Base-by-base conservation (phyloP, 805 yeast genomes). In the Sungouiella blattae region DNA sequence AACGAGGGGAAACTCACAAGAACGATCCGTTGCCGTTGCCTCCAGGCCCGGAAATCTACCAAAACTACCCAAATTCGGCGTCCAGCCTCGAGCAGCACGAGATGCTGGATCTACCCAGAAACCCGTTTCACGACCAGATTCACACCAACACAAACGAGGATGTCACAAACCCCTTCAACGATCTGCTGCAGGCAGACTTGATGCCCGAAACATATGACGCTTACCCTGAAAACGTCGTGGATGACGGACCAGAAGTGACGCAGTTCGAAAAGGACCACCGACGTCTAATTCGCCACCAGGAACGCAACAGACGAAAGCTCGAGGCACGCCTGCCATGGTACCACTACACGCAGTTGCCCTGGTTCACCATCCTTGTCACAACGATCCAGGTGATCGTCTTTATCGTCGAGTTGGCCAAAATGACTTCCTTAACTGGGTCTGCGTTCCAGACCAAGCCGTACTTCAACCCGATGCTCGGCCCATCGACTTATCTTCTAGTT, bases 391-490 rank as follows among this genome's bases (percentile, higher is more conserved):
- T 76, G 4, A 56, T 58, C 6, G 80, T 83, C 6, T 83, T 83
- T 49, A 67, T 80, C 6, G 81, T 71, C 9, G 88, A 83, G 53
- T 56, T 83, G 23, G 71, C 65, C 8, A 63, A 60, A 37, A 77
- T 78, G 84, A 71, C 77, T 5, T 47, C 53, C 5, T 61, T 75
- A 28, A 82, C 88, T 0, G 85, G 86, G 2, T 67, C 74, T 11
- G 77, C 82, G 3, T 71, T 83, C 40, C 86, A 78, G 51, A 78
- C 85, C 0, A 57, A 78, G 46, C 89, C 89, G 4, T 73, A 77
- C 41, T 79, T 83, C 63, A 83, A 83, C 52, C 89, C 88, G 5
- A 82, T 83, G 88, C 53, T 83, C 18, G 89, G 89, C 1, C 89
- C 89, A 9, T 80, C 87, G 2, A 60, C 80, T 0, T 80, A 80